Percentiles rank a stretch among this genome's conserved stretches.
These are phyloP conservation scores for Neohortaea acidophila DNA, from an alignment of 495 filamentous ascomycete species.

Conservation along the genomic window DNA sequence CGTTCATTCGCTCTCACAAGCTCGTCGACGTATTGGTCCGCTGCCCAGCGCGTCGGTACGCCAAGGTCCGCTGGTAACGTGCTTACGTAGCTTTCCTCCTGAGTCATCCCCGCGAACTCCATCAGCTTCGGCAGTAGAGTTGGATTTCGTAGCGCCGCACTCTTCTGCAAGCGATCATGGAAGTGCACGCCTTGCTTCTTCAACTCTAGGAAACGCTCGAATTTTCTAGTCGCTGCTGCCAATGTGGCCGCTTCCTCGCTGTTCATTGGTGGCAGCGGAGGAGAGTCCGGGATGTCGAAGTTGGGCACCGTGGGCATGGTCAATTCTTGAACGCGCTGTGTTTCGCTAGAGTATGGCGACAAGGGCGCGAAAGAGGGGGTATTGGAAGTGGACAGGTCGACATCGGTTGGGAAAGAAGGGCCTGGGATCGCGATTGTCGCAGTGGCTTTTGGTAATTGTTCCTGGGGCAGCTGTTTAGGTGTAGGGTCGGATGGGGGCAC, in stretches of 20 bases:
- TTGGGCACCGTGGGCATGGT: conserved; percentile 72
- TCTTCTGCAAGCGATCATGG: conserved; percentile 62
- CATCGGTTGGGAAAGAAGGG: conserved; percentile 35
- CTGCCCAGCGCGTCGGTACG: conserved; percentile 50
- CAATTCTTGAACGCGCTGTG: conserved; percentile 55
- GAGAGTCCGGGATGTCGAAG: conserved; percentile 70
- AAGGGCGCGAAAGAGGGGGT: conserved; percentile 19
- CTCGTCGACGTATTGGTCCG: conserved; percentile 57
- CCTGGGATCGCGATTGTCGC: conserved; percentile 9
- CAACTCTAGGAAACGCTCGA: conserved; percentile 66
- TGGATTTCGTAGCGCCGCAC: conserved; percentile 64
- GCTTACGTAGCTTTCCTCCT: conserved; percentile 57
- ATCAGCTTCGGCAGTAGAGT: conserved; percentile 64
- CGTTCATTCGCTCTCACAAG: conserved; percentile 45
- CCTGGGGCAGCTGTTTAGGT: background rate
- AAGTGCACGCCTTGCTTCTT: conserved; percentile 84
- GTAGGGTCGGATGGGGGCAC: background rate
- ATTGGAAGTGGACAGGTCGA: no score
- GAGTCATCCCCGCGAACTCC: conserved; percentile 59
- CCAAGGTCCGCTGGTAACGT: conserved; percentile 48
- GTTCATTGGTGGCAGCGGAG: conserved; percentile 46
- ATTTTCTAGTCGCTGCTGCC: conserved; percentile 48
- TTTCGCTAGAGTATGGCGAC: conserved; percentile 55
- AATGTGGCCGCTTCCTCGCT: conserved; percentile 5
- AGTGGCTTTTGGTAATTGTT: background rate